Evolutionary conservation across 202 grass and related monocot species (phyloP).

Genomic region (Dendrocalamus latiflorus): DNA sequence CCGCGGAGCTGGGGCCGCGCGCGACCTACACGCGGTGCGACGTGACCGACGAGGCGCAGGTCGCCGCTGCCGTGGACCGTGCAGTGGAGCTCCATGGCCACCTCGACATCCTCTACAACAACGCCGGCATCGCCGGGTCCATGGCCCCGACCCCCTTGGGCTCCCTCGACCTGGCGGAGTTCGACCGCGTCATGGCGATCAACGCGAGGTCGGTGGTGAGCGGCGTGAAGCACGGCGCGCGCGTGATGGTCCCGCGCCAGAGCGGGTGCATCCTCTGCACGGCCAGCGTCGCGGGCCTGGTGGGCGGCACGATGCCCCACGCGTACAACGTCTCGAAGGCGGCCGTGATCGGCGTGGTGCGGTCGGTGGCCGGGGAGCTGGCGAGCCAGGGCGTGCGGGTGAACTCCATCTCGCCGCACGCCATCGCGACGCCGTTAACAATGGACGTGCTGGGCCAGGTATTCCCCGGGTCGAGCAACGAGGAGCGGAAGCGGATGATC

Average conservation of each 20-base stretch:
- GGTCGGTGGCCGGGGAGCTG: slow-evolving; percentile 43
- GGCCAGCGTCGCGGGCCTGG: slow-evolving; percentile 18
- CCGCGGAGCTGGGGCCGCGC: no score
- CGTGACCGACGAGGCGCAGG: no score
- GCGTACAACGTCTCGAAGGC: slow-evolving; percentile 41
- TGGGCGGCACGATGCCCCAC: background rate
- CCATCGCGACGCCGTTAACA: slow-evolving; percentile 11
- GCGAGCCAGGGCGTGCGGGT: slow-evolving; percentile 44
- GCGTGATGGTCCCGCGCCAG: slow-evolving; percentile 43
- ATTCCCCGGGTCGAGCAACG: background rate
- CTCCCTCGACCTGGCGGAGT: slow-evolving; percentile 27
- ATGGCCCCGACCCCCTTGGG: background rate
- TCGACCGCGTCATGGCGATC: slow-evolving; percentile 43
- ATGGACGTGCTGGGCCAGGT: background rate
- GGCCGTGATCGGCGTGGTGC: slow-evolving; percentile 37
- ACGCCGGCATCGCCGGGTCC: slow-evolving; percentile 18
- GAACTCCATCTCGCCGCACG: slow-evolving; percentile 54
- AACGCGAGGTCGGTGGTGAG: no score
- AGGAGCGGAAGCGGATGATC: background rate
- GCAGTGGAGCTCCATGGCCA: slow-evolving; percentile 36
- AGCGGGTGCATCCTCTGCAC: slow-evolving; percentile 50
- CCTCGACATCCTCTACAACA: slow-evolving; percentile 59
- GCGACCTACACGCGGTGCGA: no score
- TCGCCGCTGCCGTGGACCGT: no score
- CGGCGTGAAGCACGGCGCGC: slow-evolving; percentile 63